Conservation (phyloP, 139 green algal species). For the Micractinium conductrix region DNA sequence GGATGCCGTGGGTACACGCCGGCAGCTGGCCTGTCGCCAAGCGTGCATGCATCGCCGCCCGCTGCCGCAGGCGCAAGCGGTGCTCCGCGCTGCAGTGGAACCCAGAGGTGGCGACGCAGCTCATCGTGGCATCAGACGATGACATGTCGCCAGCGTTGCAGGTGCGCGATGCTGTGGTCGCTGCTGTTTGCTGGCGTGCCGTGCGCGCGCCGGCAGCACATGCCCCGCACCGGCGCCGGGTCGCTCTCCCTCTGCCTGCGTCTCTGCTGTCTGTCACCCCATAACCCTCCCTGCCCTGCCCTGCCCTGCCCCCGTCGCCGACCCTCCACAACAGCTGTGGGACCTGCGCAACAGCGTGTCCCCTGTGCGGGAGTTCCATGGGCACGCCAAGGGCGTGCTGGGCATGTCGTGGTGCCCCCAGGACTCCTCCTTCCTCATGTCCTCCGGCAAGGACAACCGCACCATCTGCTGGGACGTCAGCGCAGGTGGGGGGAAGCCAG, state of each 20-base stretch:
- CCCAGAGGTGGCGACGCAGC: constrained; percentile 90
- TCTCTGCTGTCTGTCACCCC: neutral
- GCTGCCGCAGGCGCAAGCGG: constrained; percentile 55
- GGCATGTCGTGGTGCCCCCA: constrained; percentile 90
- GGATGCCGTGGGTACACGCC: too few species aligned
- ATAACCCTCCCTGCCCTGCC: neutral
- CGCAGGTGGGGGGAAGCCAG: constrained; percentile 3
- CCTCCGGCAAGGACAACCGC: constrained; percentile 92
- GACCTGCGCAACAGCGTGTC: constrained; percentile 93
- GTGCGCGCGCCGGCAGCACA: too few species aligned
- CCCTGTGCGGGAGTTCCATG: constrained; percentile 88
- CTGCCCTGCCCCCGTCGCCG: neutral
- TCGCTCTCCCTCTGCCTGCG: too few species aligned
- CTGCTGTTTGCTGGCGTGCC: neutral
- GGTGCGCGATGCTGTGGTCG: constrained; percentile 66
- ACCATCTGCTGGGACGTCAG: constrained; percentile 95
- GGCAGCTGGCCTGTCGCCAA: too few species aligned
- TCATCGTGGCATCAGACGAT: constrained; percentile 96
- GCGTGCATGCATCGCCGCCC: too few species aligned
- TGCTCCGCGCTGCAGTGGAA: constrained; percentile 91
- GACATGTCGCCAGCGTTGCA: constrained; percentile 86
- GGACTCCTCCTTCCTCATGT: constrained; percentile 91
- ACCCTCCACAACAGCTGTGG: constrained; percentile 90
- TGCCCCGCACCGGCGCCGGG: neutral
- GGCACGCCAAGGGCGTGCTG: constrained; percentile 89